These are phyloP conservation scores for Cladosporium sp. DNA, from an alignment of 2,329 filamentous ascomycete genomes.

Conservation along the genomic window DNA sequence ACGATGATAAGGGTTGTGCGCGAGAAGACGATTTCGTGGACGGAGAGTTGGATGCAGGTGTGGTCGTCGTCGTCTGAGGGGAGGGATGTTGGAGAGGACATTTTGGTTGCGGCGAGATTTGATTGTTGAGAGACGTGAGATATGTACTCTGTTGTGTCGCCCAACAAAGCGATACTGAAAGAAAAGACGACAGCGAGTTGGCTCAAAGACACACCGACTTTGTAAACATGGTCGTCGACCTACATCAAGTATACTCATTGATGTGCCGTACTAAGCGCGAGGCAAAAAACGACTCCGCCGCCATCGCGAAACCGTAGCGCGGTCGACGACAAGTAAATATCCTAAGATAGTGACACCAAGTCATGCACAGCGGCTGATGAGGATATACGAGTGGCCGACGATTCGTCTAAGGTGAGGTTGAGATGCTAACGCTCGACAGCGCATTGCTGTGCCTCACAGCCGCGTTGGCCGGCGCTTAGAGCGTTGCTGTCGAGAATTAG, in stretches of 20 bases:
- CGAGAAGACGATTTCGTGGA: slow-evolving; percentile 28
- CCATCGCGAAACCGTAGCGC: slow-evolving; percentile 6
- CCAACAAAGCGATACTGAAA: not conserved
- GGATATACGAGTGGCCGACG: not conserved
- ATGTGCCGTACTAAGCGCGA: not conserved
- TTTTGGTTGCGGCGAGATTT: not conserved
- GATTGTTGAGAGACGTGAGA: not conserved
- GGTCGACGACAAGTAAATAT: not conserved
- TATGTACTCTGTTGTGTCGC: not conserved
- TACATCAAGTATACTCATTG: not conserved
- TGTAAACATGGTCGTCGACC: not conserved
- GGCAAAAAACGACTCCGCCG: not conserved
- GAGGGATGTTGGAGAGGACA: not conserved
- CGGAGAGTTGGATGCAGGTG: slow-evolving; percentile 18
- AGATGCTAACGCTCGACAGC: not conserved
- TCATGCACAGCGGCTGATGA: slow-evolving; percentile 1
- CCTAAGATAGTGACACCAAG: not conserved
- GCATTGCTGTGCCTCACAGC: not conserved
- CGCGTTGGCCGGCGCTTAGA: slow-evolving; percentile 15
- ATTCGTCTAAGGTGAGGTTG: not conserved
- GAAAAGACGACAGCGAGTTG: not conserved
- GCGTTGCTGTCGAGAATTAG: not conserved
- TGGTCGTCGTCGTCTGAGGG: not conserved
- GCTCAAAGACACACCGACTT: not conserved
- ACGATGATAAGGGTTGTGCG: slow-evolving; percentile 28